phyloP scores from a whole-genome alignment of 2,329 filamentous ascomycete species.

The Kalmusia sp. region DNA sequence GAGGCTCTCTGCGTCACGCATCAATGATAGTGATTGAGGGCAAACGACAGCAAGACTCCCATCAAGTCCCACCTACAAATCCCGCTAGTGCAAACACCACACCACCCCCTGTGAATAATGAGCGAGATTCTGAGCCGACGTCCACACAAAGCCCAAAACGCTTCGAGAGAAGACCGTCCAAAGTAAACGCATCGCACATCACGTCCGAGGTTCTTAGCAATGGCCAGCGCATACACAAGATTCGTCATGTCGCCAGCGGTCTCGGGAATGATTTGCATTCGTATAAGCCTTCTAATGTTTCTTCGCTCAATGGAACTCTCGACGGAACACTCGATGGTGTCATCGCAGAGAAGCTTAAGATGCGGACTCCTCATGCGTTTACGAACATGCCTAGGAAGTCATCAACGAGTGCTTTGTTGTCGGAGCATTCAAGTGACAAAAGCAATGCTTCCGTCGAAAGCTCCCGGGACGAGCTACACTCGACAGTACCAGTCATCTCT shows the following conservation, averaged over 20 bases:
- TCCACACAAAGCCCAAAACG: slow-evolving; percentile 18
- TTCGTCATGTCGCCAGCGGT: slow-evolving; percentile 28
- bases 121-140: not conserved
- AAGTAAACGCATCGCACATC: slow-evolving; percentile 14
- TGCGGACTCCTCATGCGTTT: slow-evolving; percentile 16
- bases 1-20: not conserved
- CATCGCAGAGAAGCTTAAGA: slow-evolving; percentile 19
- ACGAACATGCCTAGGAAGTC: not conserved
- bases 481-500: slow-evolving; percentile 25
- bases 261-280: slow-evolving; percentile 11
- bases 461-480: not conserved
- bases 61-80: not conserved
- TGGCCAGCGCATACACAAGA: slow-evolving; percentile 36
- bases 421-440: not conserved
- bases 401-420: not conserved
- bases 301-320: slow-evolving; percentile 16
- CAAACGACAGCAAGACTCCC: not conserved
- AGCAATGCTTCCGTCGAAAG: not conserved
- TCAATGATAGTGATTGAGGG: not conserved
- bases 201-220: slow-evolving; percentile 25
- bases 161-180: slow-evolving; percentile 6
- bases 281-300: not conserved
- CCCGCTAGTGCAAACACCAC: slow-evolving; percentile 20
- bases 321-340: slow-evolving; percentile 22
- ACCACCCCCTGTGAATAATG: slow-evolving; percentile 13